Percentiles rank a stretch among this genome's conserved stretches.
phyloP scores from a whole-genome alignment of 2,329 filamentous ascomycete genomes.

The Aureobasidium sp. region DNA sequence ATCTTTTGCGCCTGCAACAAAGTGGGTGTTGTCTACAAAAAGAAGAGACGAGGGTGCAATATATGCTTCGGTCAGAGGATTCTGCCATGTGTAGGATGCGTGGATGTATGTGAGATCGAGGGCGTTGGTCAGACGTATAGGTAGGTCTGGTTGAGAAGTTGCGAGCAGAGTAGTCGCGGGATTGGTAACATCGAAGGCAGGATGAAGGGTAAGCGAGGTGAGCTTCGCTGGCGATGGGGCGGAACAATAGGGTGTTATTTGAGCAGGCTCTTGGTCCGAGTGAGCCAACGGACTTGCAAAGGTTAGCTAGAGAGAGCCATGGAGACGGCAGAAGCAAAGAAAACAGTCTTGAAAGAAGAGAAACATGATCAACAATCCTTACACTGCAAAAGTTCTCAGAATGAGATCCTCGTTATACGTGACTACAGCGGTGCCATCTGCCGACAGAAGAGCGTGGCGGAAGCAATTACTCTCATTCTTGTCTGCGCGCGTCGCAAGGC shows the following conservation, averaged over 20 bases:
- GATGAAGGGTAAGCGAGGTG: constrained; percentile 50
- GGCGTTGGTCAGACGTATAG: constrained; percentile 50
- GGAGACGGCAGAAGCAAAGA: neutral
- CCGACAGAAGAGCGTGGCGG: constrained; percentile 40
- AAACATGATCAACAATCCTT: constrained; percentile 1
- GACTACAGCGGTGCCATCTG: constrained; percentile 52
- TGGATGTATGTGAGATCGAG: constrained; percentile 39
- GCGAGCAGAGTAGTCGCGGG: constrained; percentile 45
- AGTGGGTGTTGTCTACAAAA: constrained; percentile 45
- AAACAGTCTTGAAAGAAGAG: neutral
- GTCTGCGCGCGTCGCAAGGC: neutral
- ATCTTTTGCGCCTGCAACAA: constrained; percentile 51
- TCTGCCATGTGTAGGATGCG: constrained; percentile 49
- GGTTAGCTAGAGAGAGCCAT: constrained; percentile 33
- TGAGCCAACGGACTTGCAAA: constrained; percentile 35
- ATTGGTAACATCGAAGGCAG: constrained; percentile 47
- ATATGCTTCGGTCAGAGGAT: constrained; percentile 50
- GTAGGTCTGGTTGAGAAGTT: constrained; percentile 46
- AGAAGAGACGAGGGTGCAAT: constrained; percentile 48
- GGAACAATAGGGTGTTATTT: neutral
- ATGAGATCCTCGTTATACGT: constrained; percentile 46
- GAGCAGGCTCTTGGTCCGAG: constrained; percentile 15
- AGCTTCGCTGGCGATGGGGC: constrained; percentile 20
- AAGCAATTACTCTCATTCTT: constrained; percentile 32
- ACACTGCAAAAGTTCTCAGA: constrained; percentile 48